These are phyloP conservation scores for Venturia carpophila DNA, from an alignment of 2,329 filamentous ascomycete genomes.

Conservation along the genomic window DNA sequence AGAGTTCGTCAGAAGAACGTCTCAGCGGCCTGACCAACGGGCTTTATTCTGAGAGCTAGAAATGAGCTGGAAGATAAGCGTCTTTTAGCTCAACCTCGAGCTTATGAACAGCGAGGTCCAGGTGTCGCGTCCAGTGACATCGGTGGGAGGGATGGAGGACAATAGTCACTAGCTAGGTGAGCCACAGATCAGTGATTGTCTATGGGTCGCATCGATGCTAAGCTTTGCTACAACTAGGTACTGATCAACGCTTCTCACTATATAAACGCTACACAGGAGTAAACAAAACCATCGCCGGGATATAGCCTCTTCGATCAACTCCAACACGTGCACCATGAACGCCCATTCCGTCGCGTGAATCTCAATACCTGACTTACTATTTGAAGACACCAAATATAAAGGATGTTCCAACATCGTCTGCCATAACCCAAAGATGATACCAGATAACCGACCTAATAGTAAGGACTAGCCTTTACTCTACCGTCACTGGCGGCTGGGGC, in stretches of 20 bases:
- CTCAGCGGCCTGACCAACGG: too few species aligned
- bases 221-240: background rate
- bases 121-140: too few species aligned
- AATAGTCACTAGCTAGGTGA: too few species aligned
- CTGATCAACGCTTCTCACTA: background rate
- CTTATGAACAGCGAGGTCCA: too few species aligned
- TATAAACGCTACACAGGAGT: background rate
- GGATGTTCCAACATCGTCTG: background rate
- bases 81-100: too few species aligned
- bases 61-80: too few species aligned
- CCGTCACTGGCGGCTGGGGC: slow-evolving; percentile 6
- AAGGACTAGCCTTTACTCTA: background rate
- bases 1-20: too few species aligned
- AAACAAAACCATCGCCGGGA: background rate
- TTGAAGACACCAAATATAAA: background rate
- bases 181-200: too few species aligned
- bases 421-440: background rate
- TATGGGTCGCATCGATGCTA: background rate
- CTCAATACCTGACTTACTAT: background rate
- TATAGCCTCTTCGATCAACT: background rate
- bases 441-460: background rate
- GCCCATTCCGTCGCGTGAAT: background rate
- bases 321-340: background rate
- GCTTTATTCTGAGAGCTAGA: too few species aligned
- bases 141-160: too few species aligned